Conservation (phyloP, 2,329 filamentous ascomycete genomes). For the Byssochlamys sp. region DNA sequence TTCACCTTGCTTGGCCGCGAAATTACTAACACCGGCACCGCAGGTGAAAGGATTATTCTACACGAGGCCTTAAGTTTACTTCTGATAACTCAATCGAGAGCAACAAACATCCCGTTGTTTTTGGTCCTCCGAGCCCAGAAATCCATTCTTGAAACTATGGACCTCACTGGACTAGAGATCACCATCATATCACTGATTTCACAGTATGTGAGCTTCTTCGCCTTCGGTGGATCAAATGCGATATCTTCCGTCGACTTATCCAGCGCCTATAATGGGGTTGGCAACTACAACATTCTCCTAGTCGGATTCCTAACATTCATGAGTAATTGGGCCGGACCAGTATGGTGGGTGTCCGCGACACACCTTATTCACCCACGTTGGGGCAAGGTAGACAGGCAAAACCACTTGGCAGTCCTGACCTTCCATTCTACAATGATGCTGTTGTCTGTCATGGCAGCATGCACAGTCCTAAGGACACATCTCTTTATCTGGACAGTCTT, state of each 20-base stretch:
- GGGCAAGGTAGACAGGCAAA: constrained; percentile 24
- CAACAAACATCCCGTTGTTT: constrained; percentile 76
- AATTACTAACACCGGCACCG: neutral
- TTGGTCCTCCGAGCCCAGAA: constrained; percentile 61
- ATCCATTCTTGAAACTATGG: constrained; percentile 39
- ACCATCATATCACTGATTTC: constrained; percentile 65
- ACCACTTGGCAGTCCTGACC: constrained; percentile 55
- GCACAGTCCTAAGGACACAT: constrained; percentile 72
- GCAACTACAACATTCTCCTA: constrained; percentile 65
- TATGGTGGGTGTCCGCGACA: constrained; percentile 72
- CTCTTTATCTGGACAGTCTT: constrained; percentile 99
- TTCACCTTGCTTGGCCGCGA: constrained; percentile 6
- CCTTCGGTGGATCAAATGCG: constrained; percentile 80
- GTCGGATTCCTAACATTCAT: constrained; percentile 79
- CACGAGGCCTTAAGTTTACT: constrained; percentile 69
- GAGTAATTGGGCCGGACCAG: constrained; percentile 80
- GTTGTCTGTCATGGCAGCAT: constrained; percentile 75
- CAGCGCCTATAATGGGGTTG: constrained; percentile 87
- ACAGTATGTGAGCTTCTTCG: constrained; percentile 78
- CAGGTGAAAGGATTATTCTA: constrained; percentile 14
- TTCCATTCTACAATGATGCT: constrained; percentile 58
- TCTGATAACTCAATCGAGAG: constrained; percentile 75
- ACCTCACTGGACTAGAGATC: constrained; percentile 45
- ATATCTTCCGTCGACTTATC: constrained; percentile 93
- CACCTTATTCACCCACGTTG: constrained; percentile 17